A percentile compares a stretch with the other conserved stretches of the same genome.
Conservation (phyloP, 768 basidiomycete genomes). For the Amanita exitialis region DNA sequence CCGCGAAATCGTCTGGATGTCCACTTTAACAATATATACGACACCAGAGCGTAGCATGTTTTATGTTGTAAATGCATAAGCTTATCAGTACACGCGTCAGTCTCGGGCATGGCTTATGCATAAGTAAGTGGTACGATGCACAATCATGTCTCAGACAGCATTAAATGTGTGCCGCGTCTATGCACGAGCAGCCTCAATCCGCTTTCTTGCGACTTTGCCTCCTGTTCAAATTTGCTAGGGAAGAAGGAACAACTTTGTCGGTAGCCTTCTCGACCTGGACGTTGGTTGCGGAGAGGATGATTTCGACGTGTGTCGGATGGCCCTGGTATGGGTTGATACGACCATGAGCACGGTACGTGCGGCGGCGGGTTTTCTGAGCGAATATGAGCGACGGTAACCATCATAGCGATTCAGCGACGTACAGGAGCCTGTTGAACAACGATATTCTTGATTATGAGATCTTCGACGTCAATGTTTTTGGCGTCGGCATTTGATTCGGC, state of each 20-base stretch:
- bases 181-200: conserved; percentile 69
- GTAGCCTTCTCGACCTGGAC: conserved; percentile 88
- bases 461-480: conserved; percentile 90
- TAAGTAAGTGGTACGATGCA: neutral
- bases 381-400: conserved; percentile 5
- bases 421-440: conserved; percentile 98
- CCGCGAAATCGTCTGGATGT: too few species aligned
- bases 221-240: conserved; percentile 67
- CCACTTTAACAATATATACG: too few species aligned
- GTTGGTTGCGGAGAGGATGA: conserved; percentile 74
- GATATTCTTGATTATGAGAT: conserved; percentile 92
- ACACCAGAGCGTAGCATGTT: neutral
- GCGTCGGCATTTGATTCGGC: conserved; percentile 98
- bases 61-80: neutral
- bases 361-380: conserved; percentile 91
- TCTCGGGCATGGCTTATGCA: neutral
- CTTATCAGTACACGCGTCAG: neutral
- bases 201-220: conserved; percentile 79
- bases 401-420: conserved; percentile 24
- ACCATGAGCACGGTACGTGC: conserved; percentile 97
- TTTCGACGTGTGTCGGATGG: conserved; percentile 93
- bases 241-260: conserved; percentile 51
- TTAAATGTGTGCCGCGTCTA: neutral
- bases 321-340: conserved; percentile 99
- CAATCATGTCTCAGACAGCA: neutral